Evolutionary conservation across 202 grass and related monocot species (phyloP).

Genomic region (Zizania palustris): DNA sequence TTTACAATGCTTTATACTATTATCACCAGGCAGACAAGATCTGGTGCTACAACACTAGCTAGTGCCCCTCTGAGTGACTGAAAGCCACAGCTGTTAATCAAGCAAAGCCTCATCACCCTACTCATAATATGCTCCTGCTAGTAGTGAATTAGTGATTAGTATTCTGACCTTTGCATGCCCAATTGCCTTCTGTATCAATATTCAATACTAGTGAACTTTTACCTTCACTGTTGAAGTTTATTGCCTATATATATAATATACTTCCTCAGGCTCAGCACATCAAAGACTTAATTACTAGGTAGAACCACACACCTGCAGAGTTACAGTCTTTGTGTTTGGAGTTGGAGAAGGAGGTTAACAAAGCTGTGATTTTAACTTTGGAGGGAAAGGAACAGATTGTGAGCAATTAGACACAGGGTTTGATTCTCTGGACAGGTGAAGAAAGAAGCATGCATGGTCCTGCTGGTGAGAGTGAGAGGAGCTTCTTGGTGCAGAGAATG

Average conservation of each 20-base stretch:
- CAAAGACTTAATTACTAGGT: constrained; percentile 39
- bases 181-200: constrained; percentile 1
- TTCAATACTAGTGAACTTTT: not conserved
- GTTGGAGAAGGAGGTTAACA: not conserved
- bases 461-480: not conserved
- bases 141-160: constrained; percentile 16
- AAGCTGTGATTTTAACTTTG: not conserved
- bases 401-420: not conserved
- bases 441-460: not conserved
- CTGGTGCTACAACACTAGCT: constrained; percentile 38
- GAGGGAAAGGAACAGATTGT: not conserved
- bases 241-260: constrained; percentile 40
- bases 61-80: constrained; percentile 44
- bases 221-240: constrained; percentile 8
- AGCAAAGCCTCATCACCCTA: constrained; percentile 3
- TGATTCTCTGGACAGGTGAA: not conserved
- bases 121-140: not conserved
- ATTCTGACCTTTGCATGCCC: constrained; percentile 11
- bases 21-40: constrained; percentile 53
- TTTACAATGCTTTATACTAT: constrained; percentile 34
- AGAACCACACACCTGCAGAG: not conserved
- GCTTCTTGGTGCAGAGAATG: constrained; percentile 25
- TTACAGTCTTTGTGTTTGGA: not conserved
- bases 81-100: constrained; percentile 52
- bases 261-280: constrained; percentile 3